These are phyloP conservation scores for Colletotrichum euphorbiae DNA, from an alignment of 2,329 filamentous ascomycete species.

Conservation along the genomic window DNA sequence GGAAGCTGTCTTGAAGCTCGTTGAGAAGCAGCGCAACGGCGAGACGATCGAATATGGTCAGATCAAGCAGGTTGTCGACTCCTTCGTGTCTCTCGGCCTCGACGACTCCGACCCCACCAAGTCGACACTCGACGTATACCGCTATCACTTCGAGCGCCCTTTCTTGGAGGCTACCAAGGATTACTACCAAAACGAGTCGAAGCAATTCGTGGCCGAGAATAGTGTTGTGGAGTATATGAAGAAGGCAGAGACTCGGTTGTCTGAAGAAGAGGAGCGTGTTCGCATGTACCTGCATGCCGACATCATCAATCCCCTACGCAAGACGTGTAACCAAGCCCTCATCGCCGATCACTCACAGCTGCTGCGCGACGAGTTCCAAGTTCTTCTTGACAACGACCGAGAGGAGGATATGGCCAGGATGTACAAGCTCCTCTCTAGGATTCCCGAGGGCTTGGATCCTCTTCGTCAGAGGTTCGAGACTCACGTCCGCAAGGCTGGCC, in stretches of 20 bases:
- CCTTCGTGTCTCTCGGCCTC: conserved; percentile 92
- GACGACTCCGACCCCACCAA: conserved; percentile 94
- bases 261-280: conserved; percentile 95
- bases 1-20: conserved; percentile 91
- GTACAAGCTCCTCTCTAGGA: conserved; percentile 91
- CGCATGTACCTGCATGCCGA: conserved; percentile 91
- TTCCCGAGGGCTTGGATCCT: conserved; percentile 91
- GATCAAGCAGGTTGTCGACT: conserved; percentile 97
- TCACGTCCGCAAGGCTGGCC: conserved; percentile 90
- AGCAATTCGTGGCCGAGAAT: conserved; percentile 94
- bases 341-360: conserved; percentile 88
- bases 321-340: conserved; percentile 87
- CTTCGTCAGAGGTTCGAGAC: conserved; percentile 88
- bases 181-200: conserved; percentile 94
- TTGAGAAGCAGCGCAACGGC: conserved; percentile 96
- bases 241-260: conserved; percentile 90
- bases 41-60: conserved; percentile 98
- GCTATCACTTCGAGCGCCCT: conserved; percentile 90
- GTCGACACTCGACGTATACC: conserved; percentile 94
- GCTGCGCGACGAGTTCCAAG: conserved; percentile 95
- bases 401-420: conserved; percentile 96
- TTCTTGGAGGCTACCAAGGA: conserved; percentile 86
- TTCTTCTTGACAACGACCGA: conserved; percentile 91
- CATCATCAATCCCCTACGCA: conserved; percentile 86
- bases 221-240: conserved; percentile 99